Evolutionary conservation across 495 filamentous ascomycete species (phyloP), one percentile per base, ranked within the genome.

Genomic region (Elasticomyces elasticus): DNA sequence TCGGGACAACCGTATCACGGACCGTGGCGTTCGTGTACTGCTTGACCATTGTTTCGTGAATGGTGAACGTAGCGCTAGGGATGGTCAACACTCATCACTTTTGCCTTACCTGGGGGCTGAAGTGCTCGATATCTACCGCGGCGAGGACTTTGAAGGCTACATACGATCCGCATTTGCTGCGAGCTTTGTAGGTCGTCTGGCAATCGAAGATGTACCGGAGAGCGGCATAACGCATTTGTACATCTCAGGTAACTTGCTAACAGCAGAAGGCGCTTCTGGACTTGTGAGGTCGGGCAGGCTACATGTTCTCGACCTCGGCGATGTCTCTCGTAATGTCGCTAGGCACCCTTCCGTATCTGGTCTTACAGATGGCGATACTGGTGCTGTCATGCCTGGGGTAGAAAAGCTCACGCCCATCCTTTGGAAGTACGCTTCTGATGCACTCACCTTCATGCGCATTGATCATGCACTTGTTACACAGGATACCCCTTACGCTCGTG

Each of bases 221-320:
- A 63, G 64, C 5, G 79, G 79, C 2, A 74, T 83, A 27, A 82
- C 79, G 0, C 79, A 83, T 64, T 69, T 83, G 6, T 78, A 78
- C 60, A 74, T 82, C 20, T 68, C 79, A 1, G 58, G 60, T 11
- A 69, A 69, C 40, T 7, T 41, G 3, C 25, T 69, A 38, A 64
- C 57, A 15, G 73, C 79, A 0, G 76, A 79, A 60, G 80, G 78
- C 12, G 66, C 76, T 13, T 76, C 76, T 6, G 74, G 72, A 38
- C 69, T 84, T 17, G 49, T 82, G 23, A 62, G 70, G 51, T 75
- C 79, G 23, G 66, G 62, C 54, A 64, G 72, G 50, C 66, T 83
- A 7, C 68, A 79, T 58, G 71, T 76, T 24, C 63, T 80, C 25
- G 77, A 83, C 67, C 65, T 73, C 28, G 76, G 76, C 2, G 24